Base-by-base conservation (phyloP, 2,329 filamentous ascomycete genomes). In the Phialemoniopsis sp. region DNA sequence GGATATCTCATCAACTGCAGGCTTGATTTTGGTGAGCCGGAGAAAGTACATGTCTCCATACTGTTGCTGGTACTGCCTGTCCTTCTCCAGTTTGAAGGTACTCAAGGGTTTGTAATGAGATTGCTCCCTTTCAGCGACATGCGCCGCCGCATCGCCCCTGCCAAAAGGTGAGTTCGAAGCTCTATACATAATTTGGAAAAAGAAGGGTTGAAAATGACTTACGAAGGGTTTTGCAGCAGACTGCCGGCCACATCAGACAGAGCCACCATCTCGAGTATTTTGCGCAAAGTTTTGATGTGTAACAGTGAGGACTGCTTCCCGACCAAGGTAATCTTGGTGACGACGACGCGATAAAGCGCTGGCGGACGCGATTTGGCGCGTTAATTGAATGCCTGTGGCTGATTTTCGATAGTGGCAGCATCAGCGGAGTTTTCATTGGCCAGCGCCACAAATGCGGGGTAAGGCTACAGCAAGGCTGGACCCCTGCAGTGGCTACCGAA, bases 21-120 rank as follows among this genome's bases (percentile, higher is more conserved):
- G 87, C 64, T 91, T 96, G 59, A 98, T 79, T 63, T 87, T 86
- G 29, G 88, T 81, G 17, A 98, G 76, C 12, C 93, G 86, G 51
- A 96, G 62, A 59, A 96, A 98, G 73, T 98, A 98, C 80, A 97
- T 91, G 63, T 98, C 93, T 46, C 86, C 88, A 76, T 87, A 98
- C 66, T 98, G 93, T 61, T 97, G 93, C 60, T 90, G 75, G 61
- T 97, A 98, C 39, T 89, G 85, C 45, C 76, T 76, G 43, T 76
- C 68, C 53, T 76, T 83, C 17, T 86, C 76, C 9, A 97, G 78
- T 36, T 69, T 68, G 62, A 89, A 97, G 8, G 82, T 85, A 39
- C 80, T 67, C 19, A 94, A 73, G 1, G 91, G 82, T 41, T 80
- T 83, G 69, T 96, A 97, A 40, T 58, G 57, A 8, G 73, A 74